A percentile compares a stretch with the other conserved stretches of the same genome.
phyloP scores from a whole-genome alignment of 192 early-diverging fungal genomes.

The Gamsiella multidivaricata region DNA sequence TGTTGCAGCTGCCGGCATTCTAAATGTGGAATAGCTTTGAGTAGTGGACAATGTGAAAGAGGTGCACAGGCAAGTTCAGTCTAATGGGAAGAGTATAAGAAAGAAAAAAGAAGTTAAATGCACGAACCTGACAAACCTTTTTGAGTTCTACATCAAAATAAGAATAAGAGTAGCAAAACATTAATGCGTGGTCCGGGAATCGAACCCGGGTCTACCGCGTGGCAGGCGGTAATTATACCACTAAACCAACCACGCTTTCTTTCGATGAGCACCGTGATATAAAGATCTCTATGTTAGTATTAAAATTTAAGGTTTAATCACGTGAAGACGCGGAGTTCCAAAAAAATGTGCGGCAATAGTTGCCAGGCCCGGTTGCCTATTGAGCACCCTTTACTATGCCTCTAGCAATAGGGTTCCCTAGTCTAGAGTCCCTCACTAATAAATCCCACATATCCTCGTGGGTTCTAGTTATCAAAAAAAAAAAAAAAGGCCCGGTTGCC shows the following conservation, averaged over 20 bases:
- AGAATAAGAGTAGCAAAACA: background rate
- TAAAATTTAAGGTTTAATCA: too few relatives aligned
- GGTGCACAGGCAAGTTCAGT: background rate
- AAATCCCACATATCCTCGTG: too few relatives aligned
- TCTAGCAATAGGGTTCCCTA: too few relatives aligned
- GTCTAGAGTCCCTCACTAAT: too few relatives aligned
- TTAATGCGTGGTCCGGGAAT: constrained; percentile 74
- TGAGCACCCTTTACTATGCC: too few relatives aligned
- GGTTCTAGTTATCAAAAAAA: constrained; percentile 1
- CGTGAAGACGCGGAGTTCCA: too few relatives aligned
- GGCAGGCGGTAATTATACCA: constrained; percentile 81
- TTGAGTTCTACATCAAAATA: background rate
- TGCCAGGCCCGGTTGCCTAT: background rate
- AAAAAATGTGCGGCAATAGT: background rate
- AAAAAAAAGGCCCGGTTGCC: too few relatives aligned
- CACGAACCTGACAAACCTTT: too few relatives aligned
- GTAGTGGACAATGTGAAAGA: background rate
- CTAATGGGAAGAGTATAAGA: background rate
- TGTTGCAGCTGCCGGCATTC: constrained; percentile 36
- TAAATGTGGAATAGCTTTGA: background rate
- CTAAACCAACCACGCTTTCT: constrained; percentile 68
- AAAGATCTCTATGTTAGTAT: too few relatives aligned
- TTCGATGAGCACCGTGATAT: too few relatives aligned
- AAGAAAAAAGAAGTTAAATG: background rate
- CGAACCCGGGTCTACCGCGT: constrained; percentile 83